Base-by-base conservation (phyloP, 2,329 filamentous ascomycete species). In the Aspergillus sp. region DNA sequence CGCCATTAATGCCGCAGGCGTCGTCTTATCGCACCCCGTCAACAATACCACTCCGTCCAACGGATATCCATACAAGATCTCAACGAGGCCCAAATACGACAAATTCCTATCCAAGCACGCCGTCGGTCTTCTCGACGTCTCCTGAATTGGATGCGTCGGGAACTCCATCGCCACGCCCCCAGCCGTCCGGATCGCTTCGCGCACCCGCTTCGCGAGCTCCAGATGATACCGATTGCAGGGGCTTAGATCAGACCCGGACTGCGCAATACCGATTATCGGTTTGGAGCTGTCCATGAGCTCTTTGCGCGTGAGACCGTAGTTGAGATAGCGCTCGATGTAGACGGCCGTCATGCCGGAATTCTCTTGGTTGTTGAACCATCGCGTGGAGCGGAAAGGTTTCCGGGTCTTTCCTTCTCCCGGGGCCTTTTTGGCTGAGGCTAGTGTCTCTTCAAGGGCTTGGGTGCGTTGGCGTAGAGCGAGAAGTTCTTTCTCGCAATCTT, bases 1-100 rank as follows among this genome's bases (percentile, higher is more conserved):
- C 9, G 74, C 74, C 74, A 77, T 77, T 41, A 77, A 58, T 44
- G 66, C 71, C 9, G 73, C 74, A 9, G 74, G 74, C 0, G 73
- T 76, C 4, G 73, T 77, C 66, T 77, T 77, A 52, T 77, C 74
- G 58, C 74, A 77, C 6, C 74, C 74, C 0, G 74, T 76, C 43
- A 76, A 62, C 28, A 76, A 58, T 10, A 77, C 73, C 26, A 77
- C 69, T 26, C 73, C 74, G 53, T 77, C 74, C 42, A 77, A 60
- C 3, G 71, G 71, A 59, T 76, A 76, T 0, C 67, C 71, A 47
- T 69, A 65, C 35, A 77, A 60, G 12, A 76, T 56, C 57, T 77
- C 74, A 12, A 75, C 73, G 29, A 76, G 60, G 7, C 66, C 61
- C 27, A 77, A 57, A 57, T 75, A 75, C 1, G 71, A 66, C 44